phyloP scores from a whole-genome alignment of 1,139 yeast genomes.

The Martiniozyma asiatica region DNA sequence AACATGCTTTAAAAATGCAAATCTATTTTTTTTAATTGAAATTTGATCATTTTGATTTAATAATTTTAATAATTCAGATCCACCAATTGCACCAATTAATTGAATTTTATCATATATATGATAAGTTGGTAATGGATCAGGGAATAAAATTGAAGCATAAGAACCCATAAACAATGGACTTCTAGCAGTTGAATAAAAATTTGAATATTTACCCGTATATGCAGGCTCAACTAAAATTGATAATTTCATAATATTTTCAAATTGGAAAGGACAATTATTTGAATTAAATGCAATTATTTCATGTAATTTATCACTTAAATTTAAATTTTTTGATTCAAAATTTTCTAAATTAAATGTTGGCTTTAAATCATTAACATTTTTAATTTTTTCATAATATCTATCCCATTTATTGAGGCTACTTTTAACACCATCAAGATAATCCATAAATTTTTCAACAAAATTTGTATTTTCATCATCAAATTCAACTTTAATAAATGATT shows the following conservation, averaged over 20 bases:
- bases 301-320: conserved; percentile 15
- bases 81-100: conserved; percentile 38
- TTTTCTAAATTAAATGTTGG: neutral
- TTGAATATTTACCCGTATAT: conserved; percentile 29
- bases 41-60: conserved; percentile 12
- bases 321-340: conserved; percentile 2
- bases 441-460: conserved; percentile 47
- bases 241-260: conserved; percentile 25
- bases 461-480: conserved; percentile 19
- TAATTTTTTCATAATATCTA: conserved; percentile 33
- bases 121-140: conserved; percentile 40
- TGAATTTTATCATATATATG: conserved; percentile 41
- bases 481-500: conserved; percentile 18
- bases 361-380: conserved; percentile 3
- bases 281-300: conserved; percentile 26
- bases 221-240: conserved; percentile 37
- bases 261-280: conserved; percentile 21
- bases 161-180: conserved; percentile 44
- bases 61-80: conserved; percentile 11
- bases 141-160: conserved; percentile 49
- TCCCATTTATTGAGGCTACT: conserved; percentile 79
- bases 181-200: conserved; percentile 30
- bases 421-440: conserved; percentile 54
- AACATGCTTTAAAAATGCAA: conserved; percentile 38
- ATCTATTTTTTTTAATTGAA: conserved; percentile 24